Base-by-base conservation (phyloP, 2,329 filamentous ascomycete genomes). In the Davidsoniella eucalypti region DNA sequence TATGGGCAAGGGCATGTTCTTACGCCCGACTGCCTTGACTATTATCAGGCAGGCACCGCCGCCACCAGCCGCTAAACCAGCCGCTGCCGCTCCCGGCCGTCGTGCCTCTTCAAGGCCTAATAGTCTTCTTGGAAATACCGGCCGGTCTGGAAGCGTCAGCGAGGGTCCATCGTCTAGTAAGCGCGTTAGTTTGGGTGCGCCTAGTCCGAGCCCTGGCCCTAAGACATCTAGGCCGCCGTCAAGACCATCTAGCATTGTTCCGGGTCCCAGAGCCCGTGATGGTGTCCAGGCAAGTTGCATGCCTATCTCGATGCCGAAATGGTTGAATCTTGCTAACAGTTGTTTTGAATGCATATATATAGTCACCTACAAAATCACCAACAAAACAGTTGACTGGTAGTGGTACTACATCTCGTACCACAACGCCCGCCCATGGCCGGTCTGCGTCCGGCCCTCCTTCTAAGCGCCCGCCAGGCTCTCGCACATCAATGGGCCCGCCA, bases 361-460 rank as follows among this genome's bases (percentile, higher is more conserved):
- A 87, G 79, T 87, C 82, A 52, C 84, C 85, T 2, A 80, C 76
- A 0, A 88, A 85, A 59, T 88, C 84, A 1, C 85, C 85, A 1
- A 85, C 82, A 2, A 92, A 92, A 60, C 82, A 84, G 57, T 63
- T 51, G 18, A 40, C 47, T 16, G 44, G 17, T 23, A 80, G 74
- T 56, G 63, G 71, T 4, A 67, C 71, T 2, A 75, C 71, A 1
- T 81, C 82, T 39, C 70, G 80, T 57, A 84, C 78, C 10, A 73
- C 67, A 38, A 84, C 80, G 2, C 78, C 82, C 1, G 74, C 78
- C 39, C 78, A 74, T 57, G 63, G 69, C 48, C 66, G 69, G 50
- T 45, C 44, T 14, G 42, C 29, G 8, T 50, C 52, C 2, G 52
- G 52, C 1, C 47, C 52, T 2, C 43, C 48, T 4, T 37, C 38